Evolutionary conservation across 139 green algal genomes (phyloP).

Genomic region (Haematococcus lacustris): DNA sequence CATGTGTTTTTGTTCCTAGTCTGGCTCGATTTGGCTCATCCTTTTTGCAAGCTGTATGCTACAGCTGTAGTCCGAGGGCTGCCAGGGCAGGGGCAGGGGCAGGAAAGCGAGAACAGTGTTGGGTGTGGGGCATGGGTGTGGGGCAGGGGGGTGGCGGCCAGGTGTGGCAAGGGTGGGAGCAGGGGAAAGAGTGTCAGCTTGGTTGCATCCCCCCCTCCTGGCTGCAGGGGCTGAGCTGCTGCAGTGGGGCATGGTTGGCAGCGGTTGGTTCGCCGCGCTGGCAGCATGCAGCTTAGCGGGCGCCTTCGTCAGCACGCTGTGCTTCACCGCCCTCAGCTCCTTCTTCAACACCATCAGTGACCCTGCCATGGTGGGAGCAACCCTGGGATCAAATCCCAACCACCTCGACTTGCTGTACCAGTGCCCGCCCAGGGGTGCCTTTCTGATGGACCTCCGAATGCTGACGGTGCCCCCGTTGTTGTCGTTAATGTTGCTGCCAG

Average conservation of each 20-base stretch:
- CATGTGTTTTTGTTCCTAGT: too few relatives aligned
- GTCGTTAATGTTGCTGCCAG: too few relatives aligned
- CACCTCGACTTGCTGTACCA: too few relatives aligned
- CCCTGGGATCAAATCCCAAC: too few relatives aligned
- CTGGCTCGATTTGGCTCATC: too few relatives aligned
- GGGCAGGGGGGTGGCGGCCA: too few relatives aligned
- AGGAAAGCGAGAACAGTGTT: background rate
- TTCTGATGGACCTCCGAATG: too few relatives aligned
- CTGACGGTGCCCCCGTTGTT: too few relatives aligned
- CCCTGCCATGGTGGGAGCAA: constrained; percentile 53
- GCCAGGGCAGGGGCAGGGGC: background rate
- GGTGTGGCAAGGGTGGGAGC: too few relatives aligned
- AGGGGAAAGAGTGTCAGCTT: too few relatives aligned
- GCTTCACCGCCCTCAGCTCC: constrained; percentile 80
- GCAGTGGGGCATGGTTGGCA: background rate
- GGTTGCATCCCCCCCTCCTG: too few relatives aligned
- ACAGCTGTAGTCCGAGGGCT: background rate
- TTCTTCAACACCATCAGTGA: constrained; percentile 74
- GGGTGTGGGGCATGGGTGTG: background rate
- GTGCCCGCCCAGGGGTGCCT: too few relatives aligned
- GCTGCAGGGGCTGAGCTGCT: background rate
- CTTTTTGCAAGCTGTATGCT: background rate
- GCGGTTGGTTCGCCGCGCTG: background rate
- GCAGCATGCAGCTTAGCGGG: constrained; percentile 47
- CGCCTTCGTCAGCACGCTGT: constrained; percentile 72